Conservation (phyloP, 1,284 basidiomycete genomes). For the Lignosus rhinocerotis region DNA sequence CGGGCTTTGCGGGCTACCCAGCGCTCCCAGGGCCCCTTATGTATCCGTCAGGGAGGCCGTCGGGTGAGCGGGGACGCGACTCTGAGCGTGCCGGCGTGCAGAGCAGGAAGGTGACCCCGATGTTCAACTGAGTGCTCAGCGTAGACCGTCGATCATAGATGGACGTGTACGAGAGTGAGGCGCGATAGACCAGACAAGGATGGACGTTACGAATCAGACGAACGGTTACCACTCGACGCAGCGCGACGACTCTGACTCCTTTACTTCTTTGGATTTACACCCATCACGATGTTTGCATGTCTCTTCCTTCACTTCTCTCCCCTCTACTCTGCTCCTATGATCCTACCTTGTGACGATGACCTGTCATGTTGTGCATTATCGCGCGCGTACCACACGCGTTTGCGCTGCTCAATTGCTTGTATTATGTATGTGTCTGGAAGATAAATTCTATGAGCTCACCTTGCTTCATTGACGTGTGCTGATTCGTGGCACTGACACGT, state of each 20-base stretch:
- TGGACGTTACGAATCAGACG: neutral
- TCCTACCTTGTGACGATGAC: no score
- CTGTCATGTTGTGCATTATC: no score
- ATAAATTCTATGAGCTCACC: no score
- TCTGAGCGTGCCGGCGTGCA: neutral
- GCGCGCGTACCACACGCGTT: no score
- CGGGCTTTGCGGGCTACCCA: constrained; percentile 11
- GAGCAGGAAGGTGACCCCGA: constrained; percentile 23
- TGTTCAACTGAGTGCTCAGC: constrained; percentile 15
- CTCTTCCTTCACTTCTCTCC: neutral
- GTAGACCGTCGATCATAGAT: neutral
- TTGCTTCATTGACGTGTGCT: no score
- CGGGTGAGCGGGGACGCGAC: constrained; percentile 4
- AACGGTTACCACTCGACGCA: constrained; percentile 1
- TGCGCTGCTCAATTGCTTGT: no score
- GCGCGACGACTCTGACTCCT: neutral
- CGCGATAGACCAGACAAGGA: neutral
- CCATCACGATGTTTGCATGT: neutral
- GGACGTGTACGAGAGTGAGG: neutral
- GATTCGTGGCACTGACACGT: no score
- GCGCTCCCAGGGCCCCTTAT: constrained; percentile 2
- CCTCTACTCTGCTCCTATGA: no score
- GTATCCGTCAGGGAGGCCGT: constrained; percentile 1
- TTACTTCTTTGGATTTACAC: neutral
- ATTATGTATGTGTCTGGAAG: no score